phyloP scores from a whole-genome alignment of 164 flowering plant genomes.

The Annona squamosa region DNA sequence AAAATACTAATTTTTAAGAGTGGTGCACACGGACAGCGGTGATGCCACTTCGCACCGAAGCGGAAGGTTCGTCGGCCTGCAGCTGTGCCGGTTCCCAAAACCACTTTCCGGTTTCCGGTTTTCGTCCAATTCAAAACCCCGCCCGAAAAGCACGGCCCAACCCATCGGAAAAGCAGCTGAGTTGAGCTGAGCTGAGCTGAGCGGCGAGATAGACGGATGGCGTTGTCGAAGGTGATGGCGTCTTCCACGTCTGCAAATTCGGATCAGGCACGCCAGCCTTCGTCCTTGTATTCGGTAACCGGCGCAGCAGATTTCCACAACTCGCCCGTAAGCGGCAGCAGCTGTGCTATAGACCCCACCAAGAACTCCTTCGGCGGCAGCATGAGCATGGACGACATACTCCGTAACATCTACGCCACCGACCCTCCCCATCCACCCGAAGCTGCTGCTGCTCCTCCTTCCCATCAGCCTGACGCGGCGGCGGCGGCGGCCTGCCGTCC shows the following conservation, averaged over 20 bases:
- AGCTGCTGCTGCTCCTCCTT: slow-evolving; percentile 17
- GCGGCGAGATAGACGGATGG: slow-evolving; percentile 4
- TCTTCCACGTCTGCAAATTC: slow-evolving; percentile 32
- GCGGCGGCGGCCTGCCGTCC: background rate
- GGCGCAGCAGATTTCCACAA: background rate
- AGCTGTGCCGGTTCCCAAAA: background rate
- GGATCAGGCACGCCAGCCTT: slow-evolving; percentile 39
- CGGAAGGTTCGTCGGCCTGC: too few relatives aligned
- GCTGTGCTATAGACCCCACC: slow-evolving; percentile 6
- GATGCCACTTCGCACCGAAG: too few relatives aligned
- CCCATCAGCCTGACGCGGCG: background rate
- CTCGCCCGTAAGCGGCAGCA: background rate
- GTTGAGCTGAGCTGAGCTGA: background rate
- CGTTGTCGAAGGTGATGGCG: slow-evolving; percentile 16
- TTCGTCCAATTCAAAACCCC: background rate
- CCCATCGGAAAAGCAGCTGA: background rate
- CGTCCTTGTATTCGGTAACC: slow-evolving; percentile 21
- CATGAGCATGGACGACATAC: slow-evolving; percentile 34
- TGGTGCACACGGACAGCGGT: too few relatives aligned
- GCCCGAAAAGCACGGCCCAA: slow-evolving; percentile 1
- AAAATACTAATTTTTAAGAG: too few relatives aligned
- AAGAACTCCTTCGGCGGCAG: slow-evolving; percentile 5
- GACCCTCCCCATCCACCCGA: slow-evolving; percentile 14
- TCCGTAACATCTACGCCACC: slow-evolving; percentile 26
- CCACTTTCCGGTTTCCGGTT: background rate